Evolutionary conservation across 2,329 filamentous ascomycete species (phyloP), one percentile per base, ranked within the genome.

Genomic region (Pezicula neosporulosa): DNA sequence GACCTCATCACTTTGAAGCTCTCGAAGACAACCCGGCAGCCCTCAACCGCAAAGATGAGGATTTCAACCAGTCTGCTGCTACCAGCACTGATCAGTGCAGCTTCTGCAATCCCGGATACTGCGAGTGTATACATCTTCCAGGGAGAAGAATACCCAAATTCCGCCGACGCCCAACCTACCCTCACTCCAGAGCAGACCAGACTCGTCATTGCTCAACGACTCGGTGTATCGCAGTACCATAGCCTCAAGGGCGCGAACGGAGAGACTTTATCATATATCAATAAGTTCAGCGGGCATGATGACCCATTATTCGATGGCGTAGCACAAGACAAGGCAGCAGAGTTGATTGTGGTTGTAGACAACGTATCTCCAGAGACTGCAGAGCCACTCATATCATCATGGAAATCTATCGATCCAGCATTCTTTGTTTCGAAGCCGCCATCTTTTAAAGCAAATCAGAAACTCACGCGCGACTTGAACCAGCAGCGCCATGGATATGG

Each of bases 301-400:
- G 59, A 70, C 49, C 66, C 73, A 18, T 69, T 89, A 33, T 83
- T 89, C 59, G 68, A 67, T 42, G 68, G 53, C 68, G 39, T 24
- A 19, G 39, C 46, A 27, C 44, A 51, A 38, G 54, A 63, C 27
- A 55, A 59, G 49, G 50, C 52, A 51, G 27, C 61, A 55, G 83
- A 89, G 66, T 73, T 87, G 37, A 68, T 87, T 24, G 69, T 86
- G 47, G 67, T 82, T 58, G 70, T 86, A 47, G 77, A 85, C 63
- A 81, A 83, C 61, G 71, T 79, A 67, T 76, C 72, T 16, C 59
- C 70, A 15, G 63, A 72, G 39, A 74, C 77, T 44, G 70, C 74
- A 47, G 59, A 66, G 47, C 57, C 64, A 38, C 50, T 79, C 21
- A 70, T 74, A 50, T 68, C 72, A n/a, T 69, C 74, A 7, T 67